These are phyloP conservation scores for Digitaria exilis DNA, from an alignment of 202 grass and related monocot species.

Conservation along the genomic window DNA sequence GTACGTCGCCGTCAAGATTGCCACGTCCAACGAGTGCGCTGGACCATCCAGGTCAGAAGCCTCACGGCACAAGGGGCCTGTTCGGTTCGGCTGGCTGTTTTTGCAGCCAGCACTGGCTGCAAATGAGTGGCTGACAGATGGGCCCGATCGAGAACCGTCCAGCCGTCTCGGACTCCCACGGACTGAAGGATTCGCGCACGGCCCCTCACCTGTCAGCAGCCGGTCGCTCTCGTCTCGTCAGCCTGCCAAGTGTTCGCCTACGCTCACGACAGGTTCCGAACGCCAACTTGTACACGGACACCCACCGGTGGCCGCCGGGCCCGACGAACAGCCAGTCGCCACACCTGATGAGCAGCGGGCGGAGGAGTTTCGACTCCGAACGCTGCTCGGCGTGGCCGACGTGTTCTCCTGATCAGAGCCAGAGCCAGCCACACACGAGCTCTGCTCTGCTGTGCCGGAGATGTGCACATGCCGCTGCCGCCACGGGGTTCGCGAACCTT, in stretches of 20 bases:
- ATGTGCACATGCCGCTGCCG: too few relatives aligned
- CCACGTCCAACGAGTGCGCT: not conserved
- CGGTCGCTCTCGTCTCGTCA: not conserved
- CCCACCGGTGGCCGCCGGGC: too few relatives aligned
- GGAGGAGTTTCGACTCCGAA: too few relatives aligned
- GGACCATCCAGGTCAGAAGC: not conserved
- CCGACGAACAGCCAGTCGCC: too few relatives aligned
- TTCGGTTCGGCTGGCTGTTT: too few relatives aligned
- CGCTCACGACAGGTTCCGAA: not conserved
- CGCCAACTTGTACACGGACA: conserved; percentile 11
- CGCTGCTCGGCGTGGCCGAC: too few relatives aligned
- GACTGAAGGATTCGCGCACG: not conserved
- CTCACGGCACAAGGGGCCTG: too few relatives aligned
- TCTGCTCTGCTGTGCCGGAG: not conserved
- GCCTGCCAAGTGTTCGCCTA: not conserved
- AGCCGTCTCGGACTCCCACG: not conserved
- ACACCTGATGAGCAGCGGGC: too few relatives aligned
- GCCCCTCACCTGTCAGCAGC: not conserved
- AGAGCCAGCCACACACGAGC: not conserved
- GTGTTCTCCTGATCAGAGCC: not conserved
- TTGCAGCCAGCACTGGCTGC: too few relatives aligned
- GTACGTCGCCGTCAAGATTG: not conserved
- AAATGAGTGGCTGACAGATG: too few relatives aligned
- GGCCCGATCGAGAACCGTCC: not conserved
- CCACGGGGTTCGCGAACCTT: conserved; percentile 34